These are phyloP conservation scores for Dryas drummondii DNA, from an alignment of 306 rosid genomes.

Conservation along the genomic window DNA sequence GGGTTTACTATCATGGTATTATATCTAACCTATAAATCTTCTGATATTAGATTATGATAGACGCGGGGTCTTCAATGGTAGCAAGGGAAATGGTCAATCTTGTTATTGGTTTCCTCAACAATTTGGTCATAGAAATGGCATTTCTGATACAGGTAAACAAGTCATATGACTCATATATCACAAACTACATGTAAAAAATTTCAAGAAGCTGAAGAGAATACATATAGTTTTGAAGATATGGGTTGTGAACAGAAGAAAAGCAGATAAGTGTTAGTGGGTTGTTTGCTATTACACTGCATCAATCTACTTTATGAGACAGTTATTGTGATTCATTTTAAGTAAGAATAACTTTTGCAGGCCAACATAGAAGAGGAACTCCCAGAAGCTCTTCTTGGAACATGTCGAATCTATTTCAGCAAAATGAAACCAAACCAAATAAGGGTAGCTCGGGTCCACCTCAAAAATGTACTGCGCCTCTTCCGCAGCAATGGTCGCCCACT, in stretches of 20 bases:
- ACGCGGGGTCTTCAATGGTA: conserved; percentile 80
- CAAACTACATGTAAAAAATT: too few relatives aligned
- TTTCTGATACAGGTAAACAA: conserved; percentile 74
- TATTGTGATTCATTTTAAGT: not conserved
- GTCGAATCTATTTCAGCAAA: conserved; percentile 37
- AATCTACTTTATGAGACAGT: too few relatives aligned
- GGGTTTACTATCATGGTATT: not conserved
- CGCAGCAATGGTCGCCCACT: too few relatives aligned
- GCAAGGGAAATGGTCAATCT: conserved; percentile 79
- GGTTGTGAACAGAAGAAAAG: too few relatives aligned
- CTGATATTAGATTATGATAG: conserved; percentile 49
- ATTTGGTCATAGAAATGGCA: conserved; percentile 91
- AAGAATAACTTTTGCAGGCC: conserved; percentile 42
- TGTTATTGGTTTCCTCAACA: conserved; percentile 88
- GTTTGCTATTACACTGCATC: too few relatives aligned
- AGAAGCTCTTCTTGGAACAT: conserved; percentile 77
- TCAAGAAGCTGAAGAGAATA: not conserved
- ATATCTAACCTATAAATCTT: conserved; percentile 26
- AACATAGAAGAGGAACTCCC: conserved; percentile 83
- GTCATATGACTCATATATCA: too few relatives aligned
- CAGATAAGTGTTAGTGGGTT: too few relatives aligned
- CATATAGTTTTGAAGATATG: not conserved
- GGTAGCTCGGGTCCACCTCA: too few relatives aligned
- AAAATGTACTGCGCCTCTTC: too few relatives aligned
- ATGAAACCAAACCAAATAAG: too few relatives aligned